Percentiles rank a stretch among this genome's conserved stretches.
phyloP scores from a whole-genome alignment of 371 early-diverging fungal genomes.

The Phascolomyces articulosus region DNA sequence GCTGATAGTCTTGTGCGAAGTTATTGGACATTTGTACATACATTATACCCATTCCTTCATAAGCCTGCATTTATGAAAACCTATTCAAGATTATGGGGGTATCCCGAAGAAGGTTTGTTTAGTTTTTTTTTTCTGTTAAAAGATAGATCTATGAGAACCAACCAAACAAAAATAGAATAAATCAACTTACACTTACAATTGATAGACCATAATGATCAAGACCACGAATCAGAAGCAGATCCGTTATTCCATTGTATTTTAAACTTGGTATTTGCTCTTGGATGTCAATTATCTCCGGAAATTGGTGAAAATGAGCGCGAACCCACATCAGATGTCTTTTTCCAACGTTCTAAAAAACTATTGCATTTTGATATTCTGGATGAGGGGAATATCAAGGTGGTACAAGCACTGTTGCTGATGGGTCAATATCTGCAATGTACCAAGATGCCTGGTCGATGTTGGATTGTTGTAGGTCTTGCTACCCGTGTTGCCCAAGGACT shows the following conservation, averaged over 20 bases:
- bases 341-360: slow-evolving; percentile 28
- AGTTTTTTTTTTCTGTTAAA: neutral
- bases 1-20: slow-evolving; percentile 23
- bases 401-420: slow-evolving; percentile 31
- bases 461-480: slow-evolving; percentile 30
- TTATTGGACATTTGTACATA: slow-evolving; percentile 30
- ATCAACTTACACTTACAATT: neutral
- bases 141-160: neutral
- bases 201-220: slow-evolving; percentile 6
- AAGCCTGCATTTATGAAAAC: slow-evolving; percentile 27
- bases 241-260: slow-evolving; percentile 30
- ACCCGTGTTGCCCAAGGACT: slow-evolving; percentile 29
- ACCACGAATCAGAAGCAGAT: slow-evolving; percentile 25
- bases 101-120: slow-evolving; percentile 12
- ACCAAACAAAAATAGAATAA: neutral
- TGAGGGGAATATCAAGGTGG: slow-evolving; percentile 28
- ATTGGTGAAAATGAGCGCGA: slow-evolving; percentile 27
- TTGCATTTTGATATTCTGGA: slow-evolving; percentile 32
- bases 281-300: slow-evolving; percentile 31
- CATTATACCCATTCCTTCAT: slow-evolving; percentile 31
- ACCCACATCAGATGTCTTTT: slow-evolving; percentile 25
- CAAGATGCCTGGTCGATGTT: slow-evolving; percentile 28
- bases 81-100: slow-evolving; percentile 23
- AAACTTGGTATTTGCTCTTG: slow-evolving; percentile 31
- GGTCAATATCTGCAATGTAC: slow-evolving; percentile 35